A percentile compares a stretch with the other conserved stretches of the same genome.
Conservation (phyloP, 2,329 filamentous ascomycete species). For the Penicillium sp. region DNA sequence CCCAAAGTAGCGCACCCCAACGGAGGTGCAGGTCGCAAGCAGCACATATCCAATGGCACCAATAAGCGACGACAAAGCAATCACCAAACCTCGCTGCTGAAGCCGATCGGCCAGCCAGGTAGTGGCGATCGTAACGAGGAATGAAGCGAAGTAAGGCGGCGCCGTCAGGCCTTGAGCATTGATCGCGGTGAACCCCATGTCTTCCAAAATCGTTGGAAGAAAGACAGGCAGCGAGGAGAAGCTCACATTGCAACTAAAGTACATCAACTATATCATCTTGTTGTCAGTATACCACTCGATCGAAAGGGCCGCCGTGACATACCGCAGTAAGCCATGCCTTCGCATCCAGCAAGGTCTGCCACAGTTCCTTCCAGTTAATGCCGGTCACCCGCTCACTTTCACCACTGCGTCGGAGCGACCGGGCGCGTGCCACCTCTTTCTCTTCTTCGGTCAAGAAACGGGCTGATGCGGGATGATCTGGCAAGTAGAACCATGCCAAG, state of each 20-base stretch:
- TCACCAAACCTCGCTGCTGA: constrained; percentile 55
- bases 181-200: constrained; percentile 60
- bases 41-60: constrained; percentile 58
- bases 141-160: constrained; percentile 61
- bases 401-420: constrained; percentile 47
- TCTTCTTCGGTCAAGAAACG: constrained; percentile 52
- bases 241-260: constrained; percentile 56
- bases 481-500: constrained; percentile 48
- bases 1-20: constrained; percentile 45
- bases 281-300: too few species aligned
- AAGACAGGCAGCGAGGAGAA: constrained; percentile 59
- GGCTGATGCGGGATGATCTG: too few species aligned
- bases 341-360: constrained; percentile 37
- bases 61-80: constrained; percentile 49
- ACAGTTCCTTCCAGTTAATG: constrained; percentile 44
- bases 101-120: constrained; percentile 58
- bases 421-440: constrained; percentile 48
- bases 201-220: constrained; percentile 53
- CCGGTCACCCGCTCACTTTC: too few species aligned
- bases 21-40: constrained; percentile 49
- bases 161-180: constrained; percentile 64
- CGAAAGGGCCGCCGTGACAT: too few species aligned
- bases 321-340: constrained; percentile 44
- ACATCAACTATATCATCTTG: constrained; percentile 48
- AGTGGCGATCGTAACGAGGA: constrained; percentile 52